These are phyloP conservation scores for Macrophomina phaseolina DNA, from an alignment of 2,329 filamentous ascomycete species.

Conservation along the genomic window DNA sequence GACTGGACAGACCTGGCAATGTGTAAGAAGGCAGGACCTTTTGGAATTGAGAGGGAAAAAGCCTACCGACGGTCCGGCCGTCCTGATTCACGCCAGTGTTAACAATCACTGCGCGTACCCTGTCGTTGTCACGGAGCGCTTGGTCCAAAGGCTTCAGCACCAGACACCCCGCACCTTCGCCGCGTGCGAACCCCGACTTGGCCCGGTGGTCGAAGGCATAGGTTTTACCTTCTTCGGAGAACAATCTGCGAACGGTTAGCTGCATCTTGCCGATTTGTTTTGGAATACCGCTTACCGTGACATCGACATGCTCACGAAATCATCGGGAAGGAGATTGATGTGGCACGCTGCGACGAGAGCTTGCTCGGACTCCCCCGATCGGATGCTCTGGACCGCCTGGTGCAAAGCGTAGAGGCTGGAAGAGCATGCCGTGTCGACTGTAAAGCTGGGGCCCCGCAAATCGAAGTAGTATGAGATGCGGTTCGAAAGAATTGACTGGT, in stretches of 20 bases:
- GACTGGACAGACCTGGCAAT: slow-evolving; percentile 61
- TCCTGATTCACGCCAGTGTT: slow-evolving; percentile 55
- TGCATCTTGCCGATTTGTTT: not conserved
- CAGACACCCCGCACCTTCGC: slow-evolving; percentile 66
- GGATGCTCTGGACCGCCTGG: slow-evolving; percentile 37
- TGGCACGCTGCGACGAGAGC: slow-evolving; percentile 30
- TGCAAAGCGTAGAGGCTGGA: slow-evolving; percentile 38
- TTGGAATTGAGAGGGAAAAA: no score
- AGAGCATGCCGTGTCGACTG: slow-evolving; percentile 43
- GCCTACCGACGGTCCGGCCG: slow-evolving; percentile 42
- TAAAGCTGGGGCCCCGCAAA: slow-evolving; percentile 38
- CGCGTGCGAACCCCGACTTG: slow-evolving; percentile 65
- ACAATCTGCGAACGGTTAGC: slow-evolving; percentile 27
- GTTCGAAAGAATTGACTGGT: slow-evolving; percentile 38
- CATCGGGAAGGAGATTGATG: slow-evolving; percentile 30
- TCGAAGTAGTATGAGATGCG: slow-evolving; percentile 41
- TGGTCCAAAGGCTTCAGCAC: slow-evolving; percentile 64
- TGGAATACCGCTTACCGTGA: slow-evolving; percentile 25
- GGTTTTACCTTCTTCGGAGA: slow-evolving; percentile 42
- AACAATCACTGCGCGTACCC: slow-evolving; percentile 52
- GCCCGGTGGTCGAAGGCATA: slow-evolving; percentile 58
- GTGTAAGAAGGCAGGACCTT: not conserved
- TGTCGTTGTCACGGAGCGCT: slow-evolving; percentile 63
- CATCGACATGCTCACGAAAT: slow-evolving; percentile 29
- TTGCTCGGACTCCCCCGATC: slow-evolving; percentile 28